Percentiles rank a stretch among this genome's conserved stretches.
Evolutionary conservation across 169 alveolate genomes (phyloP).

Genomic region (Eimeria zaria): DNA sequence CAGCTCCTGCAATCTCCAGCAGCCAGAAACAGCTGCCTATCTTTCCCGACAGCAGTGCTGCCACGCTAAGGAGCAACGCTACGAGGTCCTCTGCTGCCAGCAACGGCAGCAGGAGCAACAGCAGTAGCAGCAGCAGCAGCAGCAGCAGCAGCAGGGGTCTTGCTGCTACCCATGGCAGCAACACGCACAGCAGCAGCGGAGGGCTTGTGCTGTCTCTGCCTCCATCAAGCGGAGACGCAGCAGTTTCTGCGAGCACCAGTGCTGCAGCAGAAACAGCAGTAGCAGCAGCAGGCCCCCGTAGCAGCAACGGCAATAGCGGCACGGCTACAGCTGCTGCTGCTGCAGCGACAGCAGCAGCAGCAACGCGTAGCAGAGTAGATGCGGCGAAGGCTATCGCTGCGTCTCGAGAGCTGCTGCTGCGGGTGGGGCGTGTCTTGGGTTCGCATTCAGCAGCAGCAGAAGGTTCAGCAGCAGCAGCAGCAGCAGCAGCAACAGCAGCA

Average conservation of each 20-base stretch:
- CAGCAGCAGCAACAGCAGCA: conserved; percentile 11
- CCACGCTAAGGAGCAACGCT: conserved; percentile 17
- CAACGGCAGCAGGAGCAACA: conserved; percentile 36
- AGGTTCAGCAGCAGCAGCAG: conserved; percentile 10
- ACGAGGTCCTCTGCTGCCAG: not conserved
- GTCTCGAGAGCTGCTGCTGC: conserved; percentile 31
- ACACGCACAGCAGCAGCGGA: not conserved
- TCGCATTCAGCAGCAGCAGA: not conserved
- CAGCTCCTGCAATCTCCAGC: conserved; percentile 7
- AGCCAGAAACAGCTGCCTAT: conserved; percentile 17
- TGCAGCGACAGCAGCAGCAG: conserved; percentile 67
- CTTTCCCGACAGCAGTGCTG: conserved; percentile 45
- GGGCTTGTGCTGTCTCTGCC: not conserved
- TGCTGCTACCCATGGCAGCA: conserved; percentile 14
- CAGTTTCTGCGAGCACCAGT: not conserved
- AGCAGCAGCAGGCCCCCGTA: conserved; percentile 29
- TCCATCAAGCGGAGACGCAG: not conserved
- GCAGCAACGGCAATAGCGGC: conserved; percentile 8
- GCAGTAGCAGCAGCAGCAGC: conserved; percentile 46
- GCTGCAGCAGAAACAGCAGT: conserved; percentile 1
- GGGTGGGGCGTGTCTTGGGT: conserved; percentile 50
- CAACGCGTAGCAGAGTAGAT: conserved; percentile 44
- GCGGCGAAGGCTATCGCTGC: conserved; percentile 36
- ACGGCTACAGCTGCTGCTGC: conserved; percentile 44
- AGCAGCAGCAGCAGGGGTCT: conserved; percentile 12